Evolutionary conservation across 495 filamentous ascomycete species (phyloP).

Genomic region (Friedmanniomyces endolithicus): DNA sequence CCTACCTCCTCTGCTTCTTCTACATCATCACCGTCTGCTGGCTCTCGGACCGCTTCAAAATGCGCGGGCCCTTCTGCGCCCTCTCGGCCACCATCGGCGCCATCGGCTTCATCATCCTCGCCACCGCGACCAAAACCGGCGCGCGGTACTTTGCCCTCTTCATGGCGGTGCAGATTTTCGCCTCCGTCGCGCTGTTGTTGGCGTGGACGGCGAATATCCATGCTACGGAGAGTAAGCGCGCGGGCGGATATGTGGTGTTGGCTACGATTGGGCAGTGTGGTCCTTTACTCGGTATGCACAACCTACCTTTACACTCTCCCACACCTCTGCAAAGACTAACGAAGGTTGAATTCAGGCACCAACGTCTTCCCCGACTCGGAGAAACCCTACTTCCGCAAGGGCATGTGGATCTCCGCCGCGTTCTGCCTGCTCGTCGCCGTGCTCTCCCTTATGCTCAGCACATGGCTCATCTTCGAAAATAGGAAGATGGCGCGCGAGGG

Average conservation of each 20-base stretch:
- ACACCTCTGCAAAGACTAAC: background rate
- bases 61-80: slow-evolving; percentile 57
- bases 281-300: slow-evolving; percentile 15
- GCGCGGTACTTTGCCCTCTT: slow-evolving; percentile 28
- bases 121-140: slow-evolving; percentile 25
- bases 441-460: slow-evolving; percentile 9
- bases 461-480: slow-evolving; percentile 20
- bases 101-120: slow-evolving; percentile 64
- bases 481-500: slow-evolving; percentile 21
- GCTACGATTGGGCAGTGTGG: slow-evolving; percentile 22
- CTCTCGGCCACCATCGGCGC: slow-evolving; percentile 49
- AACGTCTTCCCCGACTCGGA: slow-evolving; percentile 19
- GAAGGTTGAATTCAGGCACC: slow-evolving; percentile 3
- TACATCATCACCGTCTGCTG: slow-evolving; percentile 54
- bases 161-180: slow-evolving; percentile 27
- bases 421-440: slow-evolving; percentile 20
- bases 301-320: background rate
- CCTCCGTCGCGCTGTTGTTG: slow-evolving; percentile 25
- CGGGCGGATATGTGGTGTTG: slow-evolving; percentile 18
- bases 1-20: slow-evolving; percentile 66
- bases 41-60: slow-evolving; percentile 58
- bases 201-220: slow-evolving; percentile 21
- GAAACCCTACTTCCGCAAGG: slow-evolving; percentile 16
- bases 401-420: slow-evolving; percentile 20
- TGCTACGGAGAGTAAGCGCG: slow-evolving; percentile 18